Conservation (phyloP, 495 filamentous ascomycete species). For the Podospora australis region DNA sequence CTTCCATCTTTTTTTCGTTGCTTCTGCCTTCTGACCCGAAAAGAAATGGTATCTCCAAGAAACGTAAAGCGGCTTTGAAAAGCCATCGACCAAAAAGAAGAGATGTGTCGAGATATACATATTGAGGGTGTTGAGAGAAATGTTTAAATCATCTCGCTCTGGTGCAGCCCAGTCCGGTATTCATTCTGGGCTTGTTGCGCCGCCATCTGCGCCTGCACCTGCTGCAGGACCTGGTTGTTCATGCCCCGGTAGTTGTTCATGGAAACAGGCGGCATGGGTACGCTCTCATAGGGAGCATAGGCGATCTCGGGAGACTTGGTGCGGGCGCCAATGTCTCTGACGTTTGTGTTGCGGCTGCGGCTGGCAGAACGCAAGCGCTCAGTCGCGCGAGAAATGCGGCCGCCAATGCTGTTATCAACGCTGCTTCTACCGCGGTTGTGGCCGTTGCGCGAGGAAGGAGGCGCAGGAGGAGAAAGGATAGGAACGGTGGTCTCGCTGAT, state of each 20-base stretch:
- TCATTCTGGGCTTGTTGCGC: conserved; percentile 27
- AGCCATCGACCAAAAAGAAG: background rate
- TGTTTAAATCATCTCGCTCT: conserved; percentile 41
- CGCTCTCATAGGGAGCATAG: conserved; percentile 51
- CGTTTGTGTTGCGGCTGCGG: conserved; percentile 34
- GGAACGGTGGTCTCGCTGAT: conserved; percentile 24
- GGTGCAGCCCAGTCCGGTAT: conserved; percentile 37
- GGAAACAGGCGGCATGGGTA: conserved; percentile 5
- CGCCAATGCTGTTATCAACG: conserved; percentile 50
- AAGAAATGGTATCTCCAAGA: background rate
- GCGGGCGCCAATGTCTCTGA: too few species aligned
- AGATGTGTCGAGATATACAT: background rate
- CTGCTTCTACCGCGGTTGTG: conserved; percentile 63
- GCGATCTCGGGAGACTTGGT: conserved; percentile 36
- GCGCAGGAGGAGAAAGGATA: conserved; percentile 29
- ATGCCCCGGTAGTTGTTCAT: conserved; percentile 8
- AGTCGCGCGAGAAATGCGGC: conserved; percentile 59
- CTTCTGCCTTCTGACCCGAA: too few species aligned
- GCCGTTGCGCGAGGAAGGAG: conserved; percentile 37
- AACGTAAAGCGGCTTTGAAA: background rate
- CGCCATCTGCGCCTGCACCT: conserved; percentile 19
- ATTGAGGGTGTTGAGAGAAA: background rate
- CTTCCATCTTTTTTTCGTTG: too few species aligned
- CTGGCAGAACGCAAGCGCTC: conserved; percentile 64
- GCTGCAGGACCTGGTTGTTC: conserved; percentile 15